Percentiles rank a stretch among this genome's conserved stretches.
These are phyloP conservation scores for Entomortierella chlamydospora DNA, from an alignment of 192 early-diverging fungal species.

Conservation along the genomic window DNA sequence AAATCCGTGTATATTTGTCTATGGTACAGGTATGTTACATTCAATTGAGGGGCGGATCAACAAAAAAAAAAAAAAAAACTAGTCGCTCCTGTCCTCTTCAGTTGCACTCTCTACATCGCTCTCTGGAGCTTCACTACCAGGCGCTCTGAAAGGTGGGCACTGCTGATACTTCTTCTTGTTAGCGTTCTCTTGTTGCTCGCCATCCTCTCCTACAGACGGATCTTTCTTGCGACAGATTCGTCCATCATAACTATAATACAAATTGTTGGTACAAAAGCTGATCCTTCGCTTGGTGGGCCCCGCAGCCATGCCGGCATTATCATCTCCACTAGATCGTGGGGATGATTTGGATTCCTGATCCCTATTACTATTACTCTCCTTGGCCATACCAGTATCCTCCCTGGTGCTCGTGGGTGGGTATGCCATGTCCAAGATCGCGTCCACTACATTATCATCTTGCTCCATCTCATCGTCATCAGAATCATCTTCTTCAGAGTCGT, in stretches of 20 bases:
- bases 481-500: slow-evolving; percentile 16
- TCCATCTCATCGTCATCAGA: slow-evolving; percentile 8
- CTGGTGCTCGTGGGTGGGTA: neutral
- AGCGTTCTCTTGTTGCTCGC: neutral
- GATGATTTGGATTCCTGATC: neutral
- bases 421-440: slow-evolving; percentile 12
- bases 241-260: slow-evolving; percentile 36
- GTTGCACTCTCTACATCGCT: neutral
- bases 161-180: slow-evolving; percentile 24
- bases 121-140: neutral
- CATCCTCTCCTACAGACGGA: neutral
- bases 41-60: neutral
- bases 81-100: neutral
- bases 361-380: neutral
- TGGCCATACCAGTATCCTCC: neutral
- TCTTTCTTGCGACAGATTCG: neutral
- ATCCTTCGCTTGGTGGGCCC: slow-evolving; percentile 28
- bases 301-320: neutral
- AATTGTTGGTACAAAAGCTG: slow-evolving; percentile 39
- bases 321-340: neutral
- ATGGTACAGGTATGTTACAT: neutral
- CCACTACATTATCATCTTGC: slow-evolving; percentile 6
- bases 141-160: slow-evolving; percentile 12
- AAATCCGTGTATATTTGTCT: too few species aligned
- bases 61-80: neutral